These are phyloP conservation scores for Puccinia horiana DNA, from an alignment of 1,284 basidiomycete genomes.

Conservation along the genomic window DNA sequence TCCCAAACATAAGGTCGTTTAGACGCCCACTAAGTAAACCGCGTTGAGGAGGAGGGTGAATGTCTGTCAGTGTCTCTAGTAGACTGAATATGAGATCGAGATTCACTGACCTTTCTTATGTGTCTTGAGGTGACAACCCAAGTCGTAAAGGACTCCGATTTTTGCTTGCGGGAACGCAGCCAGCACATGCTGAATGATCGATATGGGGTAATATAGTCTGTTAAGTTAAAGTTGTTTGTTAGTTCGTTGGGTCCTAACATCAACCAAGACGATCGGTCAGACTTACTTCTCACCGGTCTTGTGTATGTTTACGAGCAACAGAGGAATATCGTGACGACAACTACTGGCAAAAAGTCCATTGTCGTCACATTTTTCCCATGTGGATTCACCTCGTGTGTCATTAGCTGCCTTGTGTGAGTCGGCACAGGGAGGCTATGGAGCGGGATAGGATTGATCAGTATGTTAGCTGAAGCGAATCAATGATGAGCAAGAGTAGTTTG, in stretches of 20 bases:
- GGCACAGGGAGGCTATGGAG: background rate
- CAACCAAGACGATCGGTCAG: background rate
- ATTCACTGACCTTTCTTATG: conserved; percentile 5
- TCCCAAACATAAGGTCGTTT: too few relatives aligned
- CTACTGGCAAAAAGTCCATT: conserved; percentile 19
- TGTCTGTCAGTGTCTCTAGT: too few relatives aligned
- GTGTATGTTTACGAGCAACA: background rate
- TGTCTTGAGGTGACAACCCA: conserved; percentile 34
- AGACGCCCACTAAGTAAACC: too few relatives aligned
- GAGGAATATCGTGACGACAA: conserved; percentile 22
- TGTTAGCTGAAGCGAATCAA: too few relatives aligned
- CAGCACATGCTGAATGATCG: background rate
- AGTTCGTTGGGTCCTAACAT: background rate
- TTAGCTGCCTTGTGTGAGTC: conserved; percentile 15
- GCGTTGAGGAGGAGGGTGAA: too few relatives aligned
- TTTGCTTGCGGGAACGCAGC: background rate
- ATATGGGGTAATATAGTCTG: conserved; percentile 28
- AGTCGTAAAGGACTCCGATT: background rate
- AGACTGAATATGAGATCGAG: too few relatives aligned
- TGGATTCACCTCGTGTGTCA: background rate
- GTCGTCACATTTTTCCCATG: conserved; percentile 25
- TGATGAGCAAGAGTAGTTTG: background rate
- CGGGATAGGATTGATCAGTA: background rate
- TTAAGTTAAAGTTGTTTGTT: background rate
- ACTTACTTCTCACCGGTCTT: conserved; percentile 21